These are phyloP conservation scores for Macrocybe gigantea DNA, from an alignment of 768 basidiomycete genomes.

Conservation along the genomic window DNA sequence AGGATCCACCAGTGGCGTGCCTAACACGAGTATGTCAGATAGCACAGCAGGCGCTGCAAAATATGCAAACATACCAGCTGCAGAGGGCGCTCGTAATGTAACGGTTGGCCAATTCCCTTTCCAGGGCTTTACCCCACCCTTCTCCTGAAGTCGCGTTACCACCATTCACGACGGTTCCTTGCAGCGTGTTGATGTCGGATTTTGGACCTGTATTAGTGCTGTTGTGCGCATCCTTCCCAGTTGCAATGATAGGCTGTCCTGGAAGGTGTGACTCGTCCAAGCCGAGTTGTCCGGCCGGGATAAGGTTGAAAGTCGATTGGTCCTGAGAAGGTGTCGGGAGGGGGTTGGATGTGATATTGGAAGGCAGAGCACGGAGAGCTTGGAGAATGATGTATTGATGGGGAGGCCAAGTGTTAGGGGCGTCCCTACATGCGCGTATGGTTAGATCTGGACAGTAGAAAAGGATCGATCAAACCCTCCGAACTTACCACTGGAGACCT, in stretches of 20 bases:
- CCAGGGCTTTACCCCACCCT: conserved; percentile 59
- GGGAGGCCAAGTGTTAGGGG: conserved; percentile 87
- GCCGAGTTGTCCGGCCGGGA: conserved; percentile 80
- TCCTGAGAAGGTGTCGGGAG: conserved; percentile 46
- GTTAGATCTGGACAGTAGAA: not conserved
- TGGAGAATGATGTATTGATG: conserved; percentile 78
- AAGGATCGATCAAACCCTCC: not conserved
- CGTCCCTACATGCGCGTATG: conserved; percentile 44
- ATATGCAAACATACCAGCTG: conserved; percentile 60
- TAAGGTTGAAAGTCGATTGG: conserved; percentile 57
- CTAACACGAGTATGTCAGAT: conserved; percentile 23
- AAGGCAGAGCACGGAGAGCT: conserved; percentile 69
- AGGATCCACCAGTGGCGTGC: conserved; percentile 85
- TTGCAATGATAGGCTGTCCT: conserved; percentile 48
- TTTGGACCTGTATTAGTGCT: conserved; percentile 44
- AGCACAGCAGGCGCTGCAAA: not conserved
- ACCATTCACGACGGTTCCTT: conserved; percentile 58
- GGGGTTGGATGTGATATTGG: conserved; percentile 54
- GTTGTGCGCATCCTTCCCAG: conserved; percentile 23
- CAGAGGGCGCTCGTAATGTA: conserved; percentile 81
- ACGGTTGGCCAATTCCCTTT: conserved; percentile 76
- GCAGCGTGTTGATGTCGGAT: conserved; percentile 56
- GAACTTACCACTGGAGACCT: conserved; percentile 71
- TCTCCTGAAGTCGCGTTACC: conserved; percentile 55
- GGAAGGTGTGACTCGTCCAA: conserved; percentile 67